Evolutionary conservation across 75 land plant genomes (phyloP), one percentile per base, ranked within the genome.

Genomic region (Gnetum montanum): DNA sequence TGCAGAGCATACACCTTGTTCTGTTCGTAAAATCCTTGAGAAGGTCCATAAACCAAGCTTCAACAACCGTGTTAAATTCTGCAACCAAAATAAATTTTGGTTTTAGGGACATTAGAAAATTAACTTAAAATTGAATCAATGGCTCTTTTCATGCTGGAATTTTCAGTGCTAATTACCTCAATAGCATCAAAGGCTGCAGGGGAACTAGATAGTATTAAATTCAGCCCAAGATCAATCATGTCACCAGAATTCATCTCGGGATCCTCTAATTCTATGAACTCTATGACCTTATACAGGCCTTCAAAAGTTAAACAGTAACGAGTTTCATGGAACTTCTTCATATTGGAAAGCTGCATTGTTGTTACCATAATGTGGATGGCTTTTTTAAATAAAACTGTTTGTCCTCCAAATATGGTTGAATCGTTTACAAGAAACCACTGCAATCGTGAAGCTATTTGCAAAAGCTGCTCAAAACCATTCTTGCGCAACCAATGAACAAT

Each of bases 391-490:
- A 81, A 69, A 3, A 58, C 12, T 36, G 50, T 64, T 53, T 70
- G 43, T 25, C 62, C 47, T 27, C 61, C 63, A 20, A 63, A 12
- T 6, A 65, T 37, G 16, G 35, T 59, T 45, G 59, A 18, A 15
- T 40, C 50, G 38, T 47, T 33, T 18, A 76, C 48, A 31, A 81
- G 49, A 31, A 80, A 57, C 43, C 43, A 44, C 63, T 57, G 70
- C 20, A 91, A 37, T 35, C 58, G 45, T 25, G 70, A 69, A 30
- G 85, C 67, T 62, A 78, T 56, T 66, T 81, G 79, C 33, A 73
- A 64, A 2, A 91, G 65, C 69, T 91, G 89, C 57, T 87, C 89
- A 41, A 75, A 57, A 30, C 74, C 78, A 49, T 59, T 46, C 23
- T 54, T 69, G 59, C 78, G 69, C 64, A 81, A 52, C 80, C 82